Evolutionary conservation across 1,139 yeast genomes (phyloP).

Genomic region (Spathaspora jeffriesii): DNA sequence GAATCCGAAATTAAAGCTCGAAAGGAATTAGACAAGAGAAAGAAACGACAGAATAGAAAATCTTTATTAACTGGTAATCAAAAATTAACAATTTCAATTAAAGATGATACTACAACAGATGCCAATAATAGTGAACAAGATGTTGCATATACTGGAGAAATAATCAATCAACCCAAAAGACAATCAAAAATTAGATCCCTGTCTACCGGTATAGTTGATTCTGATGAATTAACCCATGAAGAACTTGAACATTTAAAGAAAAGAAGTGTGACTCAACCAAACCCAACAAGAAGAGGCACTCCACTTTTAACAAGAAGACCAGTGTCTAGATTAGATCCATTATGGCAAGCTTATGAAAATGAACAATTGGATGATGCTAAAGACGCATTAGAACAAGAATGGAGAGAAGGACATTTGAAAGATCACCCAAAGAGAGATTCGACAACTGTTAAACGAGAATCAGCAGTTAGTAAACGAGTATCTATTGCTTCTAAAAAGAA

Average conservation of each 20-base stretch:
- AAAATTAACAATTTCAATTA: slow-evolving; percentile 40
- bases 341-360: slow-evolving; percentile 49
- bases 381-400: slow-evolving; percentile 40
- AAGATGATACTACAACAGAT: slow-evolving; percentile 27
- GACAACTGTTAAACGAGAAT: slow-evolving; percentile 6
- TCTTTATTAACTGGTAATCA: slow-evolving; percentile 39
- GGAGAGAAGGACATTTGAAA: slow-evolving; percentile 18
- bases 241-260: slow-evolving; percentile 45
- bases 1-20: slow-evolving; percentile 48
- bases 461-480: slow-evolving; percentile 5
- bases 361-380: slow-evolving; percentile 49
- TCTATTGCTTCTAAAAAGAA: slow-evolving; percentile 12
- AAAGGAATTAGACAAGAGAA: slow-evolving; percentile 47
- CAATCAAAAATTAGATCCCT: slow-evolving; percentile 37
- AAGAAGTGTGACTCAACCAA: slow-evolving; percentile 50
- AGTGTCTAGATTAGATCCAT: slow-evolving; percentile 71
- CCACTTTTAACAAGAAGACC: slow-evolving; percentile 57
- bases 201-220: slow-evolving; percentile 31
- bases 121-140: slow-evolving; percentile 36
- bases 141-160: slow-evolving; percentile 18
- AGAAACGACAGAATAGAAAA: slow-evolving; percentile 43
- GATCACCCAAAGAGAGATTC: slow-evolving; percentile 3
- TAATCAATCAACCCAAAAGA: slow-evolving; percentile 40
- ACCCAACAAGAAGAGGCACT: slow-evolving; percentile 39
- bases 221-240: slow-evolving; percentile 37